Base-by-base conservation (phyloP, 2,329 filamentous ascomycete species). In the Fusarium sp. region DNA sequence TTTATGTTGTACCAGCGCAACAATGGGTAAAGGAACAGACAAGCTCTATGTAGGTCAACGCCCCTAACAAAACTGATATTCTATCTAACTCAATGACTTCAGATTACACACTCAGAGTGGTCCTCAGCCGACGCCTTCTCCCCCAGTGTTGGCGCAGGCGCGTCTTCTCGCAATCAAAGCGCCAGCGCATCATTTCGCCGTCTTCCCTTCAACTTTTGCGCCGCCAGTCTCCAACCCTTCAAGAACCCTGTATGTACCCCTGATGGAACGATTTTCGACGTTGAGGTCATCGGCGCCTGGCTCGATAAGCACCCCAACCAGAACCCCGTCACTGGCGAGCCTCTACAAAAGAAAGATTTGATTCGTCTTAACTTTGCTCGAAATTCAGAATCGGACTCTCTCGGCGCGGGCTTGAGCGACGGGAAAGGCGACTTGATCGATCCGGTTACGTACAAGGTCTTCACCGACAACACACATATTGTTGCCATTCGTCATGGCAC, bases 51-150 rank as follows among this genome's bases (percentile, higher is more conserved):
- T 84, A 78, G 71, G 80, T 29, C 20, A 35, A 29, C 13, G 20
- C 25, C 18, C 20, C 15, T 25, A 20, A 35, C 5, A 12, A 29
- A 41, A 22, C 33, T 49, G 31, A 15, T 4, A n/a, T 42, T 18
- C 17, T n/a, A 13, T 56, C 42, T 57, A 42, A 72, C 46, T 9
- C n/a, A 44, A 55, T 41, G 14, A 17, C 25, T 55, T 33, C 27
- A 85, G 81, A 99, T 99, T 79, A 99, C 96, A 61, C 97, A 99
- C 84, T 97, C 94, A 44, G 96, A 99, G 86, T 99, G 96, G 96
- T 92, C 94, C 12, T 97, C 94, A 10, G 90, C 92, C 52, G 95
- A 98, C 82, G 91, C 94, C 65, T 98, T 93, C 83, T 93, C 93
- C 36, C 94, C 94, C 74, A 95, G 91, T 80, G 91, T 88, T 33